Conservation (phyloP, 2,329 filamentous ascomycete genomes). For the Colletotrichum sp. region DNA sequence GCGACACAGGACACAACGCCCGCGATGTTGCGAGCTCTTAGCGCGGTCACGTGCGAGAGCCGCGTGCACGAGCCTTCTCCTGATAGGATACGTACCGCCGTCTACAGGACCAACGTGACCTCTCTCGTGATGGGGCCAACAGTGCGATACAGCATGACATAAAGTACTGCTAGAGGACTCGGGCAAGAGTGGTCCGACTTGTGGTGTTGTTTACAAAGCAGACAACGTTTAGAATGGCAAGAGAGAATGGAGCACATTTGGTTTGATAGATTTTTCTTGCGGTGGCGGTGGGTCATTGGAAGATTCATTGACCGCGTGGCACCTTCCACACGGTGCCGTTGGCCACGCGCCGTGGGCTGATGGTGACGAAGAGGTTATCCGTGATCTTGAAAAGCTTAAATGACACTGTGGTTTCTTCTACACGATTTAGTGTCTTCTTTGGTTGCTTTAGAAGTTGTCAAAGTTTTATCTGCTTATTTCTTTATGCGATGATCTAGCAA, state of each 20-base stretch:
- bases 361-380: not conserved
- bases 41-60: conserved; percentile 18
- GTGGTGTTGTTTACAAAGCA: not conserved
- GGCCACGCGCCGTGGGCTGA: not conserved
- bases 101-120: not conserved
- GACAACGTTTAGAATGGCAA: not conserved
- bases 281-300: not conserved
- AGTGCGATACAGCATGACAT: not conserved
- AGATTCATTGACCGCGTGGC: not conserved
- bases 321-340: not conserved
- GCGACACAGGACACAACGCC: conserved; percentile 18
- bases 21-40: conserved; percentile 22
- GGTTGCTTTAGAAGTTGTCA: not conserved
- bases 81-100: too few relatives aligned
- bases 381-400: not conserved
- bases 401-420: not conserved
- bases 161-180: not conserved
- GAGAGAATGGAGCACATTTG: not conserved
- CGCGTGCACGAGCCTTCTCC: not conserved
- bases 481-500: fast-evolving
- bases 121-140: not conserved
- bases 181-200: not conserved
- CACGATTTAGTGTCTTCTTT: not conserved
- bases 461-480: not conserved
- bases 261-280: not conserved